Base-by-base conservation (phyloP, 179 eudicot species). In the Spinacia oleracea region DNA sequence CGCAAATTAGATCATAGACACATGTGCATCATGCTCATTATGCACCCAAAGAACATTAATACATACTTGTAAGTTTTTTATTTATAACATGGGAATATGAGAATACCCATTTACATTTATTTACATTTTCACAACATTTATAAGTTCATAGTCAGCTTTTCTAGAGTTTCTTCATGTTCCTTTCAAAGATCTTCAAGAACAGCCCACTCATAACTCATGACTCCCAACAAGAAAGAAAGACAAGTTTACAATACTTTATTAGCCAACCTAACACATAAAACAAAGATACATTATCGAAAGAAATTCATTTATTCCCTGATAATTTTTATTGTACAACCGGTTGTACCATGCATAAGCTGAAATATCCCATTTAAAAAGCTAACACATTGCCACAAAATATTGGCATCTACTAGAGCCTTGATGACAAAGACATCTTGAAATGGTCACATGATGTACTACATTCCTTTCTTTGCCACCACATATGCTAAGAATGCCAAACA, bases 381-480 rank as follows among this genome's bases (percentile, higher is more conserved):
- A n/a, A n/a, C n/a, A n/a, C 11, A 12, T 73, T 53, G 32, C 66
- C 35, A 0, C 38, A 10, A 51, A 4, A 10, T 21, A 63, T 25
- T 77, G 67, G 74, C 25, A 77, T 55, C 64, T 8, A 21, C 7
- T 23, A 55, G 0, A 70, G 38, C 51, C 70, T 62, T 31, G 62
- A 78, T 32, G 76, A 20, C 59, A 45, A 71, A 78, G 76, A 70
- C 70, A 58, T 27, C n/a, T 29, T 53, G 5, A 3, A 42, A 23
- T 68, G 25, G 55, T 35, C 38, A 53, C 10, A n/a, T 68, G 40
- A 25, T 18, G 29, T 3, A 14, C 7, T 29, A 78, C 55, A 62
- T 72, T 29, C 81, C 18, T 78, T 78, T 21, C 77, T 72, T 78
- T 32, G n/a, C 23, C 62, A 62, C 42, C 48, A 60, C 27, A 78